Conservation (phyloP, 306 rosid genomes). For the Dryas drummondii region DNA sequence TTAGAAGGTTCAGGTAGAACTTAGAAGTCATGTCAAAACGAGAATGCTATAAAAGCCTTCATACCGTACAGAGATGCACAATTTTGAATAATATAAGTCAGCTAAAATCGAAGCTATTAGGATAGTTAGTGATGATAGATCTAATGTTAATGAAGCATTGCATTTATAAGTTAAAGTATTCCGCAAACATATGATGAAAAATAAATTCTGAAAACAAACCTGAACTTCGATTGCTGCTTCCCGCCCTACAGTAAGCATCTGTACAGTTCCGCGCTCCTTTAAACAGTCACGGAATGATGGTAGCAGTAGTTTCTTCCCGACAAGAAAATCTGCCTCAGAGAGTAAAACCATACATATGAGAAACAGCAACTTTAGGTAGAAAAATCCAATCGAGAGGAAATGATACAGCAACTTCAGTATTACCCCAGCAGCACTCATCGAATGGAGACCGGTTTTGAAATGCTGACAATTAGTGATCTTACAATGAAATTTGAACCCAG, state of each 20-base stretch:
- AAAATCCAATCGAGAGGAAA: slow-evolving; percentile 62
- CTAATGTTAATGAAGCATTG: not conserved
- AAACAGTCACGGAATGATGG: slow-evolving; percentile 88
- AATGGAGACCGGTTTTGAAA: slow-evolving; percentile 84
- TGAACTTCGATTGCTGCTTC: slow-evolving; percentile 99
- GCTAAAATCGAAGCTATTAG: not conserved
- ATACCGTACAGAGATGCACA: not conserved
- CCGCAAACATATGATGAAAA: slow-evolving; percentile 5
- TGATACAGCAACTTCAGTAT: slow-evolving; percentile 87
- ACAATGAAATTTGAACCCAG: slow-evolving; percentile 81
- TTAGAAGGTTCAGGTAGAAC: not conserved
- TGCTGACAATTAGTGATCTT: slow-evolving; percentile 90
- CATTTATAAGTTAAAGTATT: not conserved
- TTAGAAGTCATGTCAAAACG: not conserved
- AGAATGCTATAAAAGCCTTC: not conserved
- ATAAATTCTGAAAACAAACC: slow-evolving; percentile 48
- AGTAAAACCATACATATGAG: slow-evolving; percentile 59
- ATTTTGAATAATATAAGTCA: not conserved
- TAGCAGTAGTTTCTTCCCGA: slow-evolving; percentile 73
- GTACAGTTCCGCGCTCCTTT: slow-evolving; percentile 92
- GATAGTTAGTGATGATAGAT: not conserved
- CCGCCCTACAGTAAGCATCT: slow-evolving; percentile 85
- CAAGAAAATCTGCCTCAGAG: slow-evolving; percentile 92
- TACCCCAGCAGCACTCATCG: slow-evolving; percentile 98
- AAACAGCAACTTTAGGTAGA: slow-evolving; percentile 74